Conservation (phyloP, 2,329 filamentous ascomycete genomes). For the Westerdykella ornata region DNA sequence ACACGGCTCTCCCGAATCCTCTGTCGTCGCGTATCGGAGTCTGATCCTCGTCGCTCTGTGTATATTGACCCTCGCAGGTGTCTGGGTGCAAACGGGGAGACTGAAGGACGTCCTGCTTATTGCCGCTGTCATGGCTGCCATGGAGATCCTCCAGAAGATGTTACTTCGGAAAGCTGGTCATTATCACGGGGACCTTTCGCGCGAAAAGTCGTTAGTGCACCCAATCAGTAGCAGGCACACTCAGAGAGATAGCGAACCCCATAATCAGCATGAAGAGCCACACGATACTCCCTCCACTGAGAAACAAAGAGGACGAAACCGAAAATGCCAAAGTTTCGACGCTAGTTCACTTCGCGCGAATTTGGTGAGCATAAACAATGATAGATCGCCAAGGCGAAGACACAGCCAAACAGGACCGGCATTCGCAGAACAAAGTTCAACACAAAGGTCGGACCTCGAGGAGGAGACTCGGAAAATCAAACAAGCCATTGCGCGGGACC, state of each 20-base stretch:
- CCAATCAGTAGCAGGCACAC: too few relatives aligned
- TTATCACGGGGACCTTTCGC: too few relatives aligned
- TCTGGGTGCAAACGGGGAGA: conserved; percentile 15
- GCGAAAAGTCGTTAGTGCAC: too few relatives aligned
- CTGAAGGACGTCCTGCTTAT: conserved; percentile 19
- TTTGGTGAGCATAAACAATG: too few relatives aligned
- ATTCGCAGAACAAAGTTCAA: conserved; percentile 10
- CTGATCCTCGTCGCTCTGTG: conserved; percentile 17
- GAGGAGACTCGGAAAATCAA: conserved; percentile 30
- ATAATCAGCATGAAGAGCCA: too few relatives aligned
- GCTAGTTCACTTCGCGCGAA: too few relatives aligned
- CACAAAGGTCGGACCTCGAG: conserved; percentile 23
- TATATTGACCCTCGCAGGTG: conserved; percentile 17
- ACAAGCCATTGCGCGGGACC: conserved; percentile 24
- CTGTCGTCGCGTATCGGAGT: conserved; percentile 19
- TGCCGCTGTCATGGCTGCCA: conserved; percentile 28
- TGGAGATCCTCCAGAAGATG: conserved; percentile 19
- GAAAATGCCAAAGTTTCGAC: too few relatives aligned
- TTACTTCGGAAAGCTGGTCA: too few relatives aligned
- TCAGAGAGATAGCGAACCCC: too few relatives aligned
- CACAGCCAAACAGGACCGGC: too few relatives aligned
- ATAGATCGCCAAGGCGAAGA: too few relatives aligned
- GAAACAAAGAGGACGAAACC: conserved; percentile 22
- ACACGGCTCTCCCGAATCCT: conserved; percentile 13
- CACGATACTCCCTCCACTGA: too few relatives aligned